A percentile compares a stretch with the other conserved stretches of the same genome.
phyloP scores from a whole-genome alignment of 495 filamentous ascomycete species.

The Podospora anserina region DNA sequence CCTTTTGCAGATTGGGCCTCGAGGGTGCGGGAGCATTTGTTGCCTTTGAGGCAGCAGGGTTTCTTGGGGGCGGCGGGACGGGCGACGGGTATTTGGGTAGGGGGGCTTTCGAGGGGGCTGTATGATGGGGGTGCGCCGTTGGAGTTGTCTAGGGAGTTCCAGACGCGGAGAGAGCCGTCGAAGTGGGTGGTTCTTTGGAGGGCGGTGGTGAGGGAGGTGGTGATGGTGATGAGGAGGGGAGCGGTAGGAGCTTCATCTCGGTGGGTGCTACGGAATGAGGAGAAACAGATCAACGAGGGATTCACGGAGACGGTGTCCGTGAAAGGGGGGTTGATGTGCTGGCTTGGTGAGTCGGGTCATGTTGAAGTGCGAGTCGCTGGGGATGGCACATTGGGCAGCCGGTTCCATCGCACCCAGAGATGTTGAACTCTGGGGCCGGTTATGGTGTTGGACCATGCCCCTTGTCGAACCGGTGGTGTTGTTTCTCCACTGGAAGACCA shows the following conservation, averaged over 20 bases:
- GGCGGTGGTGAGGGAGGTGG: background rate
- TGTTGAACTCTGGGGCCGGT: background rate
- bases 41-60: background rate
- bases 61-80: background rate
- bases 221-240: background rate
- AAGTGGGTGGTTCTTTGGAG: background rate
- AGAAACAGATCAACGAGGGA: background rate
- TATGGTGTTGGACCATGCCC: background rate
- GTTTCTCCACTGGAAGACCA: too few species aligned
- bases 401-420: background rate
- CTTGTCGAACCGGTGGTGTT: too few species aligned
- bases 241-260: background rate
- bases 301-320: background rate
- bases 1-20: background rate
- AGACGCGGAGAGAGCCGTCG: background rate
- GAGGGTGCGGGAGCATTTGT: background rate
- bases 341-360: background rate
- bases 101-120: background rate
- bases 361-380: background rate
- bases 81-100: background rate
- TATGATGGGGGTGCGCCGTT: background rate
- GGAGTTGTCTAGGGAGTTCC: background rate
- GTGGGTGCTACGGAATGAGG: background rate
- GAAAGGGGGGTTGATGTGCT: background rate
- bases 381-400: background rate